A percentile compares a stretch with the other conserved stretches of the same genome.
These are phyloP conservation scores for Suhomyces tanzawaensis DNA, from an alignment of 805 yeast species.

Conservation along the genomic window DNA sequence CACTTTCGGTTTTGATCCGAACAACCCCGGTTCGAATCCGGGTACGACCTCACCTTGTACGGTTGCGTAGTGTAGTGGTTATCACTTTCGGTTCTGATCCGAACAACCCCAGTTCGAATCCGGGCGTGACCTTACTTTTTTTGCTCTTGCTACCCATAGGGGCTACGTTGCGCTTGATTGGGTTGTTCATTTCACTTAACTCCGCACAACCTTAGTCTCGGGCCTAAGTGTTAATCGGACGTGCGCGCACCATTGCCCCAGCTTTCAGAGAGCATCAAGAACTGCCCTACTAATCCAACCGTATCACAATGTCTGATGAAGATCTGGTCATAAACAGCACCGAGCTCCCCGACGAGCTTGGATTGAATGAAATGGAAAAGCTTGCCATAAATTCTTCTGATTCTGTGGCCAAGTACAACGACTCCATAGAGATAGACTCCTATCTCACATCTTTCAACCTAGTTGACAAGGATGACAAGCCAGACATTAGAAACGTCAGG, in stretches of 20 bases:
- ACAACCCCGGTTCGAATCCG: constrained; percentile 86
- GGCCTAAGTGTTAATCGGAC: not conserved
- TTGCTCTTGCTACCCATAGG: not conserved
- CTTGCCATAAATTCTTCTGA: not conserved
- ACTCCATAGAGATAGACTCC: constrained; percentile 5
- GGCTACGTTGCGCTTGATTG: not conserved
- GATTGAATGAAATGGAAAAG: not conserved
- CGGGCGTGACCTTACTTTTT: constrained; percentile 63
- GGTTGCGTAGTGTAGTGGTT: constrained; percentile 67
- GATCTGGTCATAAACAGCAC: not conserved
- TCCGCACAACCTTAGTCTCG: too few species aligned
- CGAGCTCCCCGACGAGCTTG: not conserved
- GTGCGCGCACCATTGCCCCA: constrained; percentile 5
- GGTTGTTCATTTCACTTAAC: too few species aligned
- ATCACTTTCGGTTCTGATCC: constrained; percentile 82
- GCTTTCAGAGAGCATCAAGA: constrained; percentile 1
- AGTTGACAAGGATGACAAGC: constrained; percentile 13
- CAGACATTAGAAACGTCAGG: constrained; percentile 30
- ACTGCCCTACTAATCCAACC: not conserved
- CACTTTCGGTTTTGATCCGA: constrained; percentile 80
- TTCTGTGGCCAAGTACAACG: not conserved
- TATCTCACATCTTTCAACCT: constrained; percentile 17
- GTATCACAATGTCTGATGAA: not conserved
- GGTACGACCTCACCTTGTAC: constrained; percentile 58
- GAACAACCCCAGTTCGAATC: constrained; percentile 82